Evolutionary conservation across 2,329 filamentous ascomycete genomes (phyloP).

Genomic region (Beauveria pseudobassiana): DNA sequence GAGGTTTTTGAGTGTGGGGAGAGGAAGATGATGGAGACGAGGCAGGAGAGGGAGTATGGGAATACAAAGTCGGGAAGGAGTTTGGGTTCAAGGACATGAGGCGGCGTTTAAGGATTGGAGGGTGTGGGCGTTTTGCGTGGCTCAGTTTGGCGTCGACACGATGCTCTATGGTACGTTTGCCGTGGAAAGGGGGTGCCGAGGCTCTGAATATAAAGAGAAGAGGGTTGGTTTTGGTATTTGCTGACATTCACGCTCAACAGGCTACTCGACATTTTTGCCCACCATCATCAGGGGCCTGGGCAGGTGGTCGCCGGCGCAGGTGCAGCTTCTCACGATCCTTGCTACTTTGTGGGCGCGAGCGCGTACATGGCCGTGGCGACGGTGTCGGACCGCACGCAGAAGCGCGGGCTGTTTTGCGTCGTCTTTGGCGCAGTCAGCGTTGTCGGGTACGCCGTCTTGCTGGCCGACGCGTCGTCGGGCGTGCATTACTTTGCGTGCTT

Average conservation of each 20-base stretch:
- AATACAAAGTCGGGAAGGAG: slow-evolving; percentile 37
- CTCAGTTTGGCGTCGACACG: slow-evolving; percentile 65
- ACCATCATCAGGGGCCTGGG: slow-evolving; percentile 69
- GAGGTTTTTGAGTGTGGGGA: slow-evolving; percentile 51
- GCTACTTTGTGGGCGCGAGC: slow-evolving; percentile 64
- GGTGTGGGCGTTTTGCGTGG: slow-evolving; percentile 61
- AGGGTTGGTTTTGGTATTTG: neutral
- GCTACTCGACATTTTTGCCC: slow-evolving; percentile 70
- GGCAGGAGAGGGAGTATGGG: slow-evolving; percentile 36
- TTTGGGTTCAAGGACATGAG: slow-evolving; percentile 54
- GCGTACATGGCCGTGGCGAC: slow-evolving; percentile 60
- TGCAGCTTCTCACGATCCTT: slow-evolving; percentile 75
- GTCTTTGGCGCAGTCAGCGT: slow-evolving; percentile 56
- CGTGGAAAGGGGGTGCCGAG: too few relatives aligned
- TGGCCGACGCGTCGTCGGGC: slow-evolving; percentile 50
- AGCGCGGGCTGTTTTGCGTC: slow-evolving; percentile 56
- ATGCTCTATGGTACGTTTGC: slow-evolving; percentile 55
- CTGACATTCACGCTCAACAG: slow-evolving; percentile 23
- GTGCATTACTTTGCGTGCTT: slow-evolving; percentile 71
- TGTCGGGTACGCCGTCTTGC: slow-evolving; percentile 60
- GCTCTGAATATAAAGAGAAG: neutral
- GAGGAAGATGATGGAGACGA: slow-evolving; percentile 54
- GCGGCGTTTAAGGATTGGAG: slow-evolving; percentile 69
- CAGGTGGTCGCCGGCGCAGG: slow-evolving; percentile 52
- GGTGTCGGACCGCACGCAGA: slow-evolving; percentile 60